phyloP scores from a whole-genome alignment of 2,329 filamentous ascomycete genomes.

The Aaosphaeria pasadenensis region DNA sequence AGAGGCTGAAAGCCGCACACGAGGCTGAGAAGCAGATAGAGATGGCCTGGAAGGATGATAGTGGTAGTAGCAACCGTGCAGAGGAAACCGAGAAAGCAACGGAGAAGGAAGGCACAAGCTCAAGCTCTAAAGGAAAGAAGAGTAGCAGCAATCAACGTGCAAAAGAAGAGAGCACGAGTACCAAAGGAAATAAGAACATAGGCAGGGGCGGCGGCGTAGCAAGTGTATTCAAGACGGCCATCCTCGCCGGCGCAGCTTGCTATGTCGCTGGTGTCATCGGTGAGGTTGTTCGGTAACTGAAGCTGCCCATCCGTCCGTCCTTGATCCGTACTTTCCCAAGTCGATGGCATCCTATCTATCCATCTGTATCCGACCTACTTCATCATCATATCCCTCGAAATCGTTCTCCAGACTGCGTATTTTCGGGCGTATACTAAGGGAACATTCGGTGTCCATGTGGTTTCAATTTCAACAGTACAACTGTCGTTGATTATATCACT shows the following conservation, averaged over 20 bases:
- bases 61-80: background rate
- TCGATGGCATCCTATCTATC: no score
- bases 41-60: background rate
- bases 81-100: background rate
- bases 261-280: slow-evolving; percentile 32
- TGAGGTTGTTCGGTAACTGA: slow-evolving; percentile 9
- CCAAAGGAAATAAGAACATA: background rate
- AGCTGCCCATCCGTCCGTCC: no score
- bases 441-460: no score
- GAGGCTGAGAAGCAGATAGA: background rate
- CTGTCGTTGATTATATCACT: no score
- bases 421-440: no score
- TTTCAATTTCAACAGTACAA: no score
- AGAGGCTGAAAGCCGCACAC: background rate
- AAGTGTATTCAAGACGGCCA: slow-evolving; percentile 27
- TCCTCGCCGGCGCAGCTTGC: slow-evolving; percentile 24
- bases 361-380: no score
- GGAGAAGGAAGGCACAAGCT: background rate
- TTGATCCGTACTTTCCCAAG: no score
- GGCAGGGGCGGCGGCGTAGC: slow-evolving; percentile 12
- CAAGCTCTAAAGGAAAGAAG: background rate
- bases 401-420: no score
- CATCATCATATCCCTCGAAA: no score
- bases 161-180: background rate
- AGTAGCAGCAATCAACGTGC: background rate